These are phyloP conservation scores for Coprinopsis sp. DNA, from an alignment of 768 basidiomycete genomes.

Conservation along the genomic window DNA sequence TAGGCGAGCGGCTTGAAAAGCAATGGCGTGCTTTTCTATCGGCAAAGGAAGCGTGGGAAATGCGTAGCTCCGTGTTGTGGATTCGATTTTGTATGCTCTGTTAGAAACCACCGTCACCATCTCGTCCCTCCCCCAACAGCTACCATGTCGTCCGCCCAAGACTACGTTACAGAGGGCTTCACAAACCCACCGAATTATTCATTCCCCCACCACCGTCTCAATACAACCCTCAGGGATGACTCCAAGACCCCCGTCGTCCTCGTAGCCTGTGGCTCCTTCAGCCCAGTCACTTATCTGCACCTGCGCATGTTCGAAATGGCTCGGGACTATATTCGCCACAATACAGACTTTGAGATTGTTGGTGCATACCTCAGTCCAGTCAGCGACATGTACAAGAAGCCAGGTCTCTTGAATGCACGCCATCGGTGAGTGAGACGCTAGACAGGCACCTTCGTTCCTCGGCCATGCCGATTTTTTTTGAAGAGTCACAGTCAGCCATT, in stretches of 20 bases:
- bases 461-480: no score
- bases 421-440: slow-evolving; percentile 85
- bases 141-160: slow-evolving; percentile 22
- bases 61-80: no score
- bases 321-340: slow-evolving; percentile 89
- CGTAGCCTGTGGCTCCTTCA: slow-evolving; percentile 97
- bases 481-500: no score
- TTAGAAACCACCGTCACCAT: no score
- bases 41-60: no score
- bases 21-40: no score
- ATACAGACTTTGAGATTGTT: slow-evolving; percentile 89
- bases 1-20: no score
- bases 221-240: slow-evolving; percentile 50
- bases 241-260: slow-evolving; percentile 84
- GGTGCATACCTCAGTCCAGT: slow-evolving; percentile 97
- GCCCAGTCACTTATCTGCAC: slow-evolving; percentile 95
- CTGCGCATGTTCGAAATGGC: slow-evolving; percentile 99
- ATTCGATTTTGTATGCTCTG: no score
- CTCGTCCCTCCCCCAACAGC: slow-evolving; percentile 15
- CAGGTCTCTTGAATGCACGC: slow-evolving; percentile 79
- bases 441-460: no score
- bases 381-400: slow-evolving; percentile 94
- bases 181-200: slow-evolving; percentile 62
- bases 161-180: slow-evolving; percentile 41
- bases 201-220: slow-evolving; percentile 65